Evolutionary conservation across 306 rosid species (phyloP), one percentile per base, ranked within the genome.

Genomic region (Astragalus glycyphyllos): DNA sequence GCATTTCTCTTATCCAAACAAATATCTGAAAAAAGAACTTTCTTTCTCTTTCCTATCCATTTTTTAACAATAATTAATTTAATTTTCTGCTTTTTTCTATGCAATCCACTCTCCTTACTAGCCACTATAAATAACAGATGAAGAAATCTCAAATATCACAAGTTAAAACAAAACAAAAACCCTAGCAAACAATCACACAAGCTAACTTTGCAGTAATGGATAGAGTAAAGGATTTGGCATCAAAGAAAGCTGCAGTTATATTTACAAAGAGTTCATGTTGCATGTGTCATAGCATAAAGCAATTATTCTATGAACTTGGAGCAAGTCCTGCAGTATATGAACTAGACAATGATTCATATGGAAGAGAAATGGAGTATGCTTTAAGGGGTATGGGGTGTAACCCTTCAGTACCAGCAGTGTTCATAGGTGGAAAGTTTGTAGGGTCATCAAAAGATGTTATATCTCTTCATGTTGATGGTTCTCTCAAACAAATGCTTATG

Each of bases 241-340:
- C 97, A 69, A 88, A 89, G 90, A 95, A 86, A 68, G 99, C 99
- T 7, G 96, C 94, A 4, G 99, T 95, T 77, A 89, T 95, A 79
- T 95, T 95, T 62, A 86, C 97, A 15, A 91, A 90, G 90, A 95
- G 99, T 81, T 84, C 96, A 42, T 95, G 97, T 69, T 95, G 81
- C 87, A 91, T 95, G 88, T 87, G 97, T 79, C 96, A 95, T 70
- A 95, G 97, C 72, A 84, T 95, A 54, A 88, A 89, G 84, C 80
- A 89, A 58, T 96, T 91, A 4, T 91, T 95, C 78, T 87, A 91
- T 60, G 96, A 91, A 60, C 96, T 91, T 29, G 99, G 99, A 5
- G 99, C 97, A 11, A 95, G 96, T 79, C 97, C 99, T 8, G 97
- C 90, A 14, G 83, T 91, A 58, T 96, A 95, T 48, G 99, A 95